Conservation (phyloP, 2,329 filamentous ascomycete genomes). For the Arachnomyces sp. region DNA sequence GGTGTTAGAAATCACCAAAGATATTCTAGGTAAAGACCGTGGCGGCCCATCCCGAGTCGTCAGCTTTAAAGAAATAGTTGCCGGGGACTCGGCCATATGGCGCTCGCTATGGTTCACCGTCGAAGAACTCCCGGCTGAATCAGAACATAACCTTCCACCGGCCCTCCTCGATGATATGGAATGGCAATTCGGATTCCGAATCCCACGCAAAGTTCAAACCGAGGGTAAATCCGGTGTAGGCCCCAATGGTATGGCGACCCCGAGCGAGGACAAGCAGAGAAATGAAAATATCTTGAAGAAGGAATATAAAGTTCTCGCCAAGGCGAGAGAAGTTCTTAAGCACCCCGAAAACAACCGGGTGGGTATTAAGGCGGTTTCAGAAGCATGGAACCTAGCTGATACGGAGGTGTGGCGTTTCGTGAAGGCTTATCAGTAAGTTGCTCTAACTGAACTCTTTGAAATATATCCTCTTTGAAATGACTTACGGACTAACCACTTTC, state of each 20-base stretch:
- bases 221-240: constrained; percentile 30
- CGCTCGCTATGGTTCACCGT: constrained; percentile 76
- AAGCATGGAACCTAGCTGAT: constrained; percentile 54
- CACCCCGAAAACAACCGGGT: constrained; percentile 30
- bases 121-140: constrained; percentile 45
- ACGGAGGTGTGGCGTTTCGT: constrained; percentile 60
- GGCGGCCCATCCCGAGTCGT: constrained; percentile 60
- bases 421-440: constrained; percentile 44
- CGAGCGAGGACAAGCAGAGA: constrained; percentile 16
- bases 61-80: constrained; percentile 73
- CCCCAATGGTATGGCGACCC: constrained; percentile 27
- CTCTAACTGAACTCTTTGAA: too few species aligned
- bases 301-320: constrained; percentile 44
- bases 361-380: constrained; percentile 37
- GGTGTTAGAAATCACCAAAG: constrained; percentile 64
- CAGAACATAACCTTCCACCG: constrained; percentile 49
- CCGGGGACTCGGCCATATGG: constrained; percentile 55
- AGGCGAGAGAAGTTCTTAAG: constrained; percentile 40
- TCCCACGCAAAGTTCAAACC: constrained; percentile 51
- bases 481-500: constrained; percentile 4
- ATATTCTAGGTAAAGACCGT: constrained; percentile 57
- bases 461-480: too few species aligned
- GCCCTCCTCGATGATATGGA: constrained; percentile 57
- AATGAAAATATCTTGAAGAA: constrained; percentile 25
- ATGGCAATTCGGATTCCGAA: constrained; percentile 81